Evolutionary conservation across 495 filamentous ascomycete species (phyloP), one percentile per base, ranked within the genome.

Genomic region (Tuber melanosporum): DNA sequence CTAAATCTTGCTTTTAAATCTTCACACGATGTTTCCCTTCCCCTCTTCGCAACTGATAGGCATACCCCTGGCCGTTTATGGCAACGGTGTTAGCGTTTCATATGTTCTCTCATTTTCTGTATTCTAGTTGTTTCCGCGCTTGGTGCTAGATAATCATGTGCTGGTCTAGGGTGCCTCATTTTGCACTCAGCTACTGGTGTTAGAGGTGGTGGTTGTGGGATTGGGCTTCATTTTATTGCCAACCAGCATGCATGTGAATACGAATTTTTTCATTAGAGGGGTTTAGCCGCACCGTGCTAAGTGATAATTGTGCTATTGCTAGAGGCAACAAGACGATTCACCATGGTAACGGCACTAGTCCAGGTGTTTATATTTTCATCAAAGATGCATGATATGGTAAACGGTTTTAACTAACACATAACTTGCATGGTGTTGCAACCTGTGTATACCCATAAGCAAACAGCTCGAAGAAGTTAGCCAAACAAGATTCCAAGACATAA

Each of bases 131-230:
- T 14, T 66, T 66, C 57, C 26, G 26, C 57, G 3, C 57, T 10
- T 57, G n/a, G n/a, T 57, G 22, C n/a, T 66, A 66, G 57, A 66
- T 66, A 66, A 26, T 36, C 52, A 32, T 66, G 57, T 66, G 57
- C 12, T 66, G 57, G 26, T 36, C 32, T 66, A 26, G 57, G 14
- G 17, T 66, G 57, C 32, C 32, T 36, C 57, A 26, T 15, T 36
- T 36, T 36, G 57, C 57, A 14, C 26, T 66, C 6, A 66, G 57
- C 2, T 17, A 17, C 57, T 17, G 4, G 57, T 22, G 3, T 22
- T n/a, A n/a, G 20, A n/a, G 10, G n/a, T 26, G 52, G n/a, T 12
- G 49, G 8, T 62, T 12, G 19, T 22, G 46, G 46, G 9, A 32
- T 62, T 32, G 52, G 52, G 26, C 14, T 26, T 36, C 26, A 14